Percentiles rank a stretch among this genome's conserved stretches.
These are phyloP conservation scores for Hypoxylon sp. DNA, from an alignment of 2,329 filamentous ascomycete species.

Conservation along the genomic window DNA sequence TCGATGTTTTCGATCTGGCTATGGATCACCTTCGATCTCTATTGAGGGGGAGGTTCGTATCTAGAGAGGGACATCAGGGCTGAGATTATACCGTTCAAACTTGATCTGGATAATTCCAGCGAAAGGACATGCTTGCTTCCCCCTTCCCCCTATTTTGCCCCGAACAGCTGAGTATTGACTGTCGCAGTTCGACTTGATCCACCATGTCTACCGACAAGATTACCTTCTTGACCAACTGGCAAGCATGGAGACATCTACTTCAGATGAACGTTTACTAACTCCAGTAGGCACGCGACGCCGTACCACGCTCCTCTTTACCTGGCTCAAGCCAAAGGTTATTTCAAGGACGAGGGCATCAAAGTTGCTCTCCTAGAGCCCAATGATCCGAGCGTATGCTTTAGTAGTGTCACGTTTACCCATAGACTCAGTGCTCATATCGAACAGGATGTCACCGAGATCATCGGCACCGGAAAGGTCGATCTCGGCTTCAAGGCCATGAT, in stretches of 20 bases:
- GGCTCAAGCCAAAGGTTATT: conserved; percentile 82
- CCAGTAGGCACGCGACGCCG: conserved; percentile 80
- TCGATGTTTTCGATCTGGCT: conserved; percentile 54
- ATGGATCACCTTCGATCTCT: conserved; percentile 8
- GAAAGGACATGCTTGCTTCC: conserved; percentile 87
- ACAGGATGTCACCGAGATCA: conserved; percentile 85
- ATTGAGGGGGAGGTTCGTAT: conserved; percentile 33
- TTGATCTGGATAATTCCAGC: conserved; percentile 91
- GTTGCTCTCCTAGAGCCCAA: conserved; percentile 84
- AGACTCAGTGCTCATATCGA: conserved; percentile 32
- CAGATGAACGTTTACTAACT: conserved; percentile 41
- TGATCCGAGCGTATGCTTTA: conserved; percentile 75
- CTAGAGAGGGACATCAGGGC: conserved; percentile 40
- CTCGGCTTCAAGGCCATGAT: conserved; percentile 90
- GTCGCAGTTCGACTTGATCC: conserved; percentile 62
- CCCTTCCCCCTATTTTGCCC: conserved; percentile 53
- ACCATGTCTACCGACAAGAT: conserved; percentile 88
- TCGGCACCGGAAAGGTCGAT: conserved; percentile 81
- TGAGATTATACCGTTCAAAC: conserved; percentile 64
- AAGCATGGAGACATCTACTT: conserved; percentile 53
- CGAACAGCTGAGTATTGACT: conserved; percentile 61
- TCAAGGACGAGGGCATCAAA: conserved; percentile 81
- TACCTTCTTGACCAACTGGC: conserved; percentile 89
- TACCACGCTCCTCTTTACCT: conserved; percentile 86
- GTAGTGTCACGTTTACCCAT: background rate